These are phyloP conservation scores for Juncus effusus DNA, from an alignment of 176 grass and related monocot species.

Conservation along the genomic window DNA sequence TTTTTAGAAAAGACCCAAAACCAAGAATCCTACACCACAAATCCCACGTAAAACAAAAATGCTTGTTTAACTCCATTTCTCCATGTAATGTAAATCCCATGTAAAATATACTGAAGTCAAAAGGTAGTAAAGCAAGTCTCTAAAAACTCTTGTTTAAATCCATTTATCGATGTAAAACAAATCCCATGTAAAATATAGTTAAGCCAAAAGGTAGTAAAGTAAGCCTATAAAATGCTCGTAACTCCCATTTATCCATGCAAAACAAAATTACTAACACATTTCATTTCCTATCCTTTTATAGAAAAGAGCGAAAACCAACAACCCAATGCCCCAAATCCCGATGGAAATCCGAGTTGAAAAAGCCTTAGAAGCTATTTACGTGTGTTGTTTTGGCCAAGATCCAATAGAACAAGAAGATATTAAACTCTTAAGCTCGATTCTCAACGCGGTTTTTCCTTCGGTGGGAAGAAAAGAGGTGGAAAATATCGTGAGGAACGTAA, in stretches of 20 bases:
- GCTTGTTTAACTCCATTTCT: no score
- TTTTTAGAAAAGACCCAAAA: conserved; percentile 70
- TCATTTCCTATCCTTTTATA: conserved; percentile 12
- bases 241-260: no score
- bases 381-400: conserved; percentile 91
- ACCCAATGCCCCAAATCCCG: conserved; percentile 43
- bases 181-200: no score
- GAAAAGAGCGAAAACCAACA: conserved; percentile 79
- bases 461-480: conserved; percentile 55
- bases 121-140: no score
- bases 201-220: no score
- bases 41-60: no score
- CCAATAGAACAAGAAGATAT: conserved; percentile 64
- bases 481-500: conserved; percentile 55
- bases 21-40: conserved; percentile 48
- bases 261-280: no score
- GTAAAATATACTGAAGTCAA: no score
- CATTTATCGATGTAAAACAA: no score
- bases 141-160: no score
- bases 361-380: conserved; percentile 78
- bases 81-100: no score
- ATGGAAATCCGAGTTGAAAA: conserved; percentile 73
- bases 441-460: conserved; percentile 70
- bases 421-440: conserved; percentile 49
- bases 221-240: no score